These are phyloP conservation scores for Cladosporium sp. DNA, from an alignment of 2,329 filamentous ascomycete species.

Conservation along the genomic window DNA sequence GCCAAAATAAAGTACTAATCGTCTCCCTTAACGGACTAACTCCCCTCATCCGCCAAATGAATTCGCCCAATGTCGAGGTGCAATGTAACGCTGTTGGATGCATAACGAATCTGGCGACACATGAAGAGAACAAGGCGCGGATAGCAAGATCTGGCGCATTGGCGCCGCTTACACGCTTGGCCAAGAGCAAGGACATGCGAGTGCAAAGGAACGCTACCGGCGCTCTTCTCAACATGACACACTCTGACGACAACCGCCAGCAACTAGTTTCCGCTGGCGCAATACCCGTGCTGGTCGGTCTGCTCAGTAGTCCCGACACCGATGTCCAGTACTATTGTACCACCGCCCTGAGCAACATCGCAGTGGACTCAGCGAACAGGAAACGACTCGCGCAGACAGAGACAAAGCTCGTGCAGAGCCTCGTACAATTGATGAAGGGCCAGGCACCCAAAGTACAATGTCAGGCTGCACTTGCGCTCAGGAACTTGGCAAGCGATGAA, in stretches of 20 bases:
- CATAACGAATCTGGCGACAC: slow-evolving; percentile 96
- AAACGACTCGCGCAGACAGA: slow-evolving; percentile 89
- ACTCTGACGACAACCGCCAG: slow-evolving; percentile 97
- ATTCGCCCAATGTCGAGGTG: slow-evolving; percentile 94
- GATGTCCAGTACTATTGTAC: slow-evolving; percentile 99
- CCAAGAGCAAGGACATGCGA: slow-evolving; percentile 97
- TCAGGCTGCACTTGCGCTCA: slow-evolving; percentile 87
- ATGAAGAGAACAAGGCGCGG: slow-evolving; percentile 98
- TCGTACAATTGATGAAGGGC: slow-evolving; percentile 96
- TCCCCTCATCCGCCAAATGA: slow-evolving; percentile 96
- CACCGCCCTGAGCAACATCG: slow-evolving; percentile 96
- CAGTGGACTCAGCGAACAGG: slow-evolving; percentile 85
- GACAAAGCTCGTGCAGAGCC: slow-evolving; percentile 82
- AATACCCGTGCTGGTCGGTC: slow-evolving; percentile 94
- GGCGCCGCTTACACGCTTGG: slow-evolving; percentile 81
- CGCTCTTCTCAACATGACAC: slow-evolving; percentile 96
- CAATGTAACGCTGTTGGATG: slow-evolving; percentile 99
- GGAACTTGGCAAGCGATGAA: slow-evolving; percentile 95
- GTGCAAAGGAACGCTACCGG: slow-evolving; percentile 97
- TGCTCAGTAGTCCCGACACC: slow-evolving; percentile 87
- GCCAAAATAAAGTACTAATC: slow-evolving; percentile 96
- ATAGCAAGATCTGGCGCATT: slow-evolving; percentile 93
- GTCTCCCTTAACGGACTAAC: slow-evolving; percentile 85
- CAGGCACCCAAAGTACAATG: slow-evolving; percentile 97
- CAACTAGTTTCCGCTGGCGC: slow-evolving; percentile 95